Conservation (phyloP, 768 basidiomycete genomes). For the Boletus rubroflammeus region DNA sequence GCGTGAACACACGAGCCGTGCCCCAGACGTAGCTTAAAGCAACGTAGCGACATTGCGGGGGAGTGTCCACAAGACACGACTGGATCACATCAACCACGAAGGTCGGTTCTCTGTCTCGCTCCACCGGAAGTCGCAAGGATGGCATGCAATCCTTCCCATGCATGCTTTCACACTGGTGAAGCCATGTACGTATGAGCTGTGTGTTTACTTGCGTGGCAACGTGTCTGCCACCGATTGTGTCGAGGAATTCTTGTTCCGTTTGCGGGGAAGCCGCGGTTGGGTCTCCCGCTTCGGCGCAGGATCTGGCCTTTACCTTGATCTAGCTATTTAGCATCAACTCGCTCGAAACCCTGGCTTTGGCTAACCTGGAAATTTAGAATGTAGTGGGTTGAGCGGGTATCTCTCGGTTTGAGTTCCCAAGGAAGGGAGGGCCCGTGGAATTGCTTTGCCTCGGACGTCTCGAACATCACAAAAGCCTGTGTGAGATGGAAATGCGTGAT, state of each 20-base stretch:
- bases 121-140: not conserved
- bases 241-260: constrained; percentile 1
- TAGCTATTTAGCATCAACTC: not conserved
- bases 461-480: not conserved
- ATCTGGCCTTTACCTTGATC: constrained; percentile 6
- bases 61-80: constrained; percentile 18
- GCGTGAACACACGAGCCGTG: constrained; percentile 2
- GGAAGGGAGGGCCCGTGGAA: constrained; percentile 1
- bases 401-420: constrained; percentile 5
- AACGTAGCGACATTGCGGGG: constrained; percentile 20
- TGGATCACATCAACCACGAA: constrained; percentile 16
- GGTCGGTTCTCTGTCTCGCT: not conserved
- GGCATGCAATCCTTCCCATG: constrained; percentile 9
- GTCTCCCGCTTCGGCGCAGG: not conserved
- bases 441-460: not conserved
- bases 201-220: not conserved
- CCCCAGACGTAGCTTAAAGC: constrained; percentile 27
- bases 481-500: constrained; percentile 18
- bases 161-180: constrained; percentile 11
- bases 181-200: constrained; percentile 14
- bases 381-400: not conserved
- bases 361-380: constrained; percentile 11
- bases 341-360: not conserved
- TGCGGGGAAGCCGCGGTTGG: not conserved
- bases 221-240: constrained; percentile 8